phyloP scores from a whole-genome alignment of 176 grass and related monocot genomes.

The Metroxylon sagu region DNA sequence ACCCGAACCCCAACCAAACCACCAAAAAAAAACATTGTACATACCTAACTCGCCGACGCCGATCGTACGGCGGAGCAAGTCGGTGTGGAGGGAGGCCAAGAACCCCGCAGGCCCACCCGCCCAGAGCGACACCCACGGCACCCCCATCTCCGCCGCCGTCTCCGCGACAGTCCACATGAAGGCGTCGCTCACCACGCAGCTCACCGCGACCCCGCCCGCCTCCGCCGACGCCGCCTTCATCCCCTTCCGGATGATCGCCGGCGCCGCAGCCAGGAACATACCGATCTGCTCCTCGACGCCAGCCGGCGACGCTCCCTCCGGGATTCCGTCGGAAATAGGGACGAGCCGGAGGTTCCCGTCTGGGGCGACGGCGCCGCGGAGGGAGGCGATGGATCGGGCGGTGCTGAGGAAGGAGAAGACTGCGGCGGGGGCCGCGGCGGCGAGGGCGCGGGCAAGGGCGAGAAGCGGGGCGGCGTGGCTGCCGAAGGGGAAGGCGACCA shows the following conservation, averaged over 20 bases:
- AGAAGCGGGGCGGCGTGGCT: slow-evolving; percentile 9
- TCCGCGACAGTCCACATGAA: slow-evolving; percentile 21
- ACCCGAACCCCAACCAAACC: too few relatives aligned
- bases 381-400: slow-evolving; percentile 8
- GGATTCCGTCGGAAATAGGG: slow-evolving; percentile 14
- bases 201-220: background rate
- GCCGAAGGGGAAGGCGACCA: slow-evolving; percentile 25
- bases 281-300: slow-evolving; percentile 6
- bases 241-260: slow-evolving; percentile 1
- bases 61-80: slow-evolving; percentile 12
- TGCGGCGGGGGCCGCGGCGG: background rate
- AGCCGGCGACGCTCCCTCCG: background rate
- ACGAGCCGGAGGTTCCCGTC: slow-evolving; percentile 10
- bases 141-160: background rate
- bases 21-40: too few relatives aligned
- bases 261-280: slow-evolving; percentile 16
- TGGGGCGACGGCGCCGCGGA: background rate
- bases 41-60: slow-evolving; percentile 17
- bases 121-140: slow-evolving; percentile 19
- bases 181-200: slow-evolving; percentile 24
- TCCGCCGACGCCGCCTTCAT: background rate
- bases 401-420: slow-evolving; percentile 26
- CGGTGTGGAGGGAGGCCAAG: slow-evolving; percentile 11
- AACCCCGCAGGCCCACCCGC: slow-evolving; percentile 8
- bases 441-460: slow-evolving; percentile 18